Evolutionary conservation across 2,329 filamentous ascomycete genomes (phyloP), one percentile per base, ranked within the genome.

Genomic region (Ramularia endophylla): DNA sequence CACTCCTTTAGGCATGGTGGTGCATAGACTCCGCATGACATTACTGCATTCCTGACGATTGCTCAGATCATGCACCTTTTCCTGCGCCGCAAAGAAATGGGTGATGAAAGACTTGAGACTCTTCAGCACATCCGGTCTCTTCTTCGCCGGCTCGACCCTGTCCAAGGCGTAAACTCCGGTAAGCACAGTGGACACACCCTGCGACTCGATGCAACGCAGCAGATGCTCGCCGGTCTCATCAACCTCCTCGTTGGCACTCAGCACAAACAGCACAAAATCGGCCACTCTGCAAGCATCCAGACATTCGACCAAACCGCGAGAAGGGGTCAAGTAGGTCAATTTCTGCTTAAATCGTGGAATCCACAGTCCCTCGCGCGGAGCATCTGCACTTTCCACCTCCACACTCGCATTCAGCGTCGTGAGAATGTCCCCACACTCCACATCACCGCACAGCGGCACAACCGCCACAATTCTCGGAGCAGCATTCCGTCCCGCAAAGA

Each of bases 301-400:
- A 40, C 85, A 86, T 27, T 80, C 77, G 15, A 85, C 73, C 12
- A 97, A 65, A 49, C 95, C 84, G 54, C 80, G 77, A 0, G 84
- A 71, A 0, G 86, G 74, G 0, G 86, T 78, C 7, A 95, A 65
- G 61, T 94, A 98, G 64, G 94, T 84, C 9, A 98, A 65, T 59
- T 85, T 95, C 63, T 97, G 90, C 71, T 94, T 94, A 72, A 97
- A 98, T 22, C 92, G 79, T 47, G 95, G 88, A 55, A 97, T 73
- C 32, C 32, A 34, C 32, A 34, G 20, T 13, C 32, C 32, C 8
- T 17, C 17, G 12, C 32, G 32, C 17, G 32, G 17, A 18, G 32
- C 20, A 6, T 81, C 73, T 19, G 88, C 80, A 42, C 79, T 78
- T 41, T 87, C 77, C 41, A 94, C 76, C 58, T 95, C 90, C 36